Percentiles rank a stretch among this genome's conserved stretches.
Conservation (phyloP, 768 basidiomycete genomes). For the Boletus huronensis region DNA sequence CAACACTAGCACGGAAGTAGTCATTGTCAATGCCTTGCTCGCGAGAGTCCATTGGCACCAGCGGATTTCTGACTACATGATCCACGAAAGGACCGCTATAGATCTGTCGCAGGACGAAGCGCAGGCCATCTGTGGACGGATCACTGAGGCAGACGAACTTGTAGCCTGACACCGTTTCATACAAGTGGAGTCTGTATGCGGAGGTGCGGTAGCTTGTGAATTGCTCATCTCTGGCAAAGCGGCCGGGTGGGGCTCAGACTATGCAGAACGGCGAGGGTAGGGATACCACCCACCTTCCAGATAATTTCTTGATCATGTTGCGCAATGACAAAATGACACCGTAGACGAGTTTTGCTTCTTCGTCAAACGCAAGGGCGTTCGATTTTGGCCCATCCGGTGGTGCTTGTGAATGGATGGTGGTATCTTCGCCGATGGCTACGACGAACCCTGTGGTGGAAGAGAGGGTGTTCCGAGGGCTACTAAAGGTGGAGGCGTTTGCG, state of each 20-base stretch:
- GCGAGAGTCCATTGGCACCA: constrained; percentile 78
- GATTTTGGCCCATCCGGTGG: constrained; percentile 27
- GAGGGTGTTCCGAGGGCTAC: constrained; percentile 65
- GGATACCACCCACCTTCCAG: constrained; percentile 52
- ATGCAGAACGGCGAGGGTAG: neutral
- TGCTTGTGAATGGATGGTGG: constrained; percentile 24
- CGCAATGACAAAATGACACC: constrained; percentile 88
- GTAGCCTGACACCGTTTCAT: constrained; percentile 88
- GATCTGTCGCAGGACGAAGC: constrained; percentile 79
- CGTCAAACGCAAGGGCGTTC: constrained; percentile 82
- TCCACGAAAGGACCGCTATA: constrained; percentile 94
- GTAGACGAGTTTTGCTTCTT: constrained; percentile 96
- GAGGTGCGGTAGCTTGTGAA: constrained; percentile 91
- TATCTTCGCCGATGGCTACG: constrained; percentile 54
- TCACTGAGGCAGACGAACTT: constrained; percentile 95
- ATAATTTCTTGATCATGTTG: constrained; percentile 94
- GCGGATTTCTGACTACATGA: constrained; percentile 89
- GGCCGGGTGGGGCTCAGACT: neutral
- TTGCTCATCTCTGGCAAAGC: constrained; percentile 68
- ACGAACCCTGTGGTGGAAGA: constrained; percentile 63
- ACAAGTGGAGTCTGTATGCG: constrained; percentile 89
- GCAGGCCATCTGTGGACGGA: constrained; percentile 76
- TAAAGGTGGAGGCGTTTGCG: constrained; percentile 38
- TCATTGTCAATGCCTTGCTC: constrained; percentile 91
- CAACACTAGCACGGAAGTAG: constrained; percentile 77